Base-by-base conservation (phyloP, 768 basidiomycete species). In the Suillus discolor region DNA sequence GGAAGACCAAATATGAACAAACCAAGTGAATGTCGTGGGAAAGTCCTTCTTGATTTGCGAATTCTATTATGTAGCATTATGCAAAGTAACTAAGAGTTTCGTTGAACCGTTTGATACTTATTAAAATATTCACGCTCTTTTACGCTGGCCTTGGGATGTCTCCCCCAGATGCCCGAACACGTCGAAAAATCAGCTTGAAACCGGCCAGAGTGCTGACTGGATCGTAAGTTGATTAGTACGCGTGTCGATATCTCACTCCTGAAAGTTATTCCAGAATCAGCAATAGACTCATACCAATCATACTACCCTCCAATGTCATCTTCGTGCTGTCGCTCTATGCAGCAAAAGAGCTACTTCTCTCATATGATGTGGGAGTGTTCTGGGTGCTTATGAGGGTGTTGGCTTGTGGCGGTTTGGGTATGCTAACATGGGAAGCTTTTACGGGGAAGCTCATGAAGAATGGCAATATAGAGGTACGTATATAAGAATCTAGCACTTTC, bases 321-420 rank as follows among this genome's bases (percentile, higher is more conserved):
- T 87, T 89, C 65, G 89, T 89, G 41, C 75, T 88, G 23, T 82
- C 88, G 6, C 76, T 90, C 42, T 84, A 87, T 75, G 83, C 86
- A 7, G 82, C 85, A 60, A 91, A 90, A 77, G 89, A 88, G 70
- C 85, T 86, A 79, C 76, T 93, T 8, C 77, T 93, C 57, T 80
- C 85, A 20, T 83, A 84, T 45, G 88, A 91, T 73, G 84, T 89
- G 25, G 88, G 89, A 8, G 84, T 90, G 11, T 89, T 92, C 71
- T 93, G 91, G 92, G 81, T 92, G 16, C 80, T 90, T 41, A 88
- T 93, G 79, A 80, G 90, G 67, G 83, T 92, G 59, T 79, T 93
- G 62, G 89, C 89, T 4, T 86, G 87, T 69, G 89, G 87, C n/a
- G 89, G 85, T n/a, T 70, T 91, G 62, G 87, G 85, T 23, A 83